Conservation (phyloP, 495 filamentous ascomycete genomes). For the Aspergillus indologenus region DNA sequence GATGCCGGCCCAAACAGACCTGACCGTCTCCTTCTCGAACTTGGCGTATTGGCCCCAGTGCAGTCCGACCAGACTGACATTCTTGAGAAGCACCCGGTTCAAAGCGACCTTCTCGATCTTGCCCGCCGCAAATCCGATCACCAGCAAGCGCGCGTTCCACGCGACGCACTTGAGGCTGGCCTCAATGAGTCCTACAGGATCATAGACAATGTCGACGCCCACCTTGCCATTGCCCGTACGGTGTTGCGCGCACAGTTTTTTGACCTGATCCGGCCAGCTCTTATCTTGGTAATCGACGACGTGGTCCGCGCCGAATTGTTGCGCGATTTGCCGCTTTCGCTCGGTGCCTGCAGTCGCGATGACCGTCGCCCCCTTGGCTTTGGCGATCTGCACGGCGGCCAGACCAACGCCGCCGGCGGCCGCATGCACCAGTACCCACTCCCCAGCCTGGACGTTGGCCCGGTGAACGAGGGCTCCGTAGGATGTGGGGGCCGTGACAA, state of each 20-base stretch:
- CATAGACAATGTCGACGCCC: constrained; percentile 87
- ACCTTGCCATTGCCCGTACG: constrained; percentile 58
- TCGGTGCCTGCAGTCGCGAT: constrained; percentile 80
- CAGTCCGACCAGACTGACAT: constrained; percentile 83
- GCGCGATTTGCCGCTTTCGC: constrained; percentile 76
- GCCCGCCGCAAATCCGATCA: constrained; percentile 89
- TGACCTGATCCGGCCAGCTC: constrained; percentile 74
- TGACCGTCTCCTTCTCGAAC: constrained; percentile 68
- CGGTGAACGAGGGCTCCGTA: constrained; percentile 81
- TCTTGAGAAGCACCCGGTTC: constrained; percentile 91
- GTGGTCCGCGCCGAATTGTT: constrained; percentile 78
- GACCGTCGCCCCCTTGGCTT: constrained; percentile 84
- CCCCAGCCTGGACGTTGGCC: constrained; percentile 71
- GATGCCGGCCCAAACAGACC: constrained; percentile 76
- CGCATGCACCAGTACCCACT: constrained; percentile 88
- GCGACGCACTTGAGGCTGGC: constrained; percentile 79
- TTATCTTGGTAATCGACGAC: constrained; percentile 70
- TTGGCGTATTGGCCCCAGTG: constrained; percentile 86
- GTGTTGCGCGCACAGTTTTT: constrained; percentile 54
- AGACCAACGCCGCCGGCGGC: constrained; percentile 90
- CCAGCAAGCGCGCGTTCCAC: constrained; percentile 84
- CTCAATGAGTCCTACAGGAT: constrained; percentile 85
- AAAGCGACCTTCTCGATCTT: constrained; percentile 86
- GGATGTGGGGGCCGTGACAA: constrained; percentile 86
- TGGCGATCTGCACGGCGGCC: constrained; percentile 90